Percentiles rank a stretch among this genome's conserved stretches.
Conservation (phyloP, 108 stramenopile genomes). For the Skeletonema marinoi region DNA sequence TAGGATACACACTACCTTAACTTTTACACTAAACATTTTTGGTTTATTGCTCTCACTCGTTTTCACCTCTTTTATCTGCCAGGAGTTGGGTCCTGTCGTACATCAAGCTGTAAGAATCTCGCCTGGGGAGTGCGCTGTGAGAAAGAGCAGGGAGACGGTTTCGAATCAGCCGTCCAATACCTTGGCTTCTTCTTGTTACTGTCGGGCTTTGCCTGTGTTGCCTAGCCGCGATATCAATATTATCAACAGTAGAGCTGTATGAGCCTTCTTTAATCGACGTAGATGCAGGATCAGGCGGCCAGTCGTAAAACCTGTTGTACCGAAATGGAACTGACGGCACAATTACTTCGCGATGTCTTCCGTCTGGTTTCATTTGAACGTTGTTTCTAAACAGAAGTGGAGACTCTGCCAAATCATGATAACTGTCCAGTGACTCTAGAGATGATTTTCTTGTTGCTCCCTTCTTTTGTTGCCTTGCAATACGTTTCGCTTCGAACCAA, state of each 20-base stretch:
- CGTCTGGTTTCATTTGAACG: constrained; percentile 7
- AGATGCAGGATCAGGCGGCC: constrained; percentile 60
- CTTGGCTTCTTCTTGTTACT: no score
- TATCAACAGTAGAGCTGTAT: background rate
- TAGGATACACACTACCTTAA: no score
- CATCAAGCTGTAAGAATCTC: no score
- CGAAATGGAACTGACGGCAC: constrained; percentile 62
- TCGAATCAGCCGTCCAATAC: no score
- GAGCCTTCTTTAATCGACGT: constrained; percentile 4
- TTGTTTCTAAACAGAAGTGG: constrained; percentile 20
- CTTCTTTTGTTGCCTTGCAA: constrained; percentile 5
- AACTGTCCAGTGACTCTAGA: constrained; percentile 17
- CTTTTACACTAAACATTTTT: no score
- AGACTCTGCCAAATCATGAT: constrained; percentile 17
- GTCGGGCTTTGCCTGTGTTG: no score
- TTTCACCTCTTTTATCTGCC: no score
- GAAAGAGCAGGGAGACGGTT: no score
- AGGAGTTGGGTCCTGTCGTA: no score
- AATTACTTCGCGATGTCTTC: constrained; percentile 21
- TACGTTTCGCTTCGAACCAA: background rate
- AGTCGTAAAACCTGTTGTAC: constrained; percentile 66
- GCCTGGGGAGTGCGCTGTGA: no score
- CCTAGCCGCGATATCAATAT: no score
- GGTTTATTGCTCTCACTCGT: no score
- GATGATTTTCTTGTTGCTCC: background rate